Evolutionary conservation across 352 stramenopile genomes (phyloP).

Genomic region (Phytophthora tubulina): DNA sequence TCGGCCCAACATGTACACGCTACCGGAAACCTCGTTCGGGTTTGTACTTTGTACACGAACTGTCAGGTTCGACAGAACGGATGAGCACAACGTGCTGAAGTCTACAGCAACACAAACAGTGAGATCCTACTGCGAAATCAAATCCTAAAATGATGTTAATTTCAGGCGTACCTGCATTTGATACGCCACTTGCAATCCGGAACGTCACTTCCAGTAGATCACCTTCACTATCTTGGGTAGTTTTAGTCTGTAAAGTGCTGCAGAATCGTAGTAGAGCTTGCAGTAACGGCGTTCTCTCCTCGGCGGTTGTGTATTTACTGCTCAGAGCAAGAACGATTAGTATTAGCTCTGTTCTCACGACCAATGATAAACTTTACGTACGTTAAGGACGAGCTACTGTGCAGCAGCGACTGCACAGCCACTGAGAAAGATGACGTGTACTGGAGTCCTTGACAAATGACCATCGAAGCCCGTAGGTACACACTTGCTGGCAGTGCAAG

Average conservation of each 20-base stretch:
- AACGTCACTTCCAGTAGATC: conserved; percentile 79
- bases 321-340: conserved; percentile 6
- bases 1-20: conserved; percentile 60
- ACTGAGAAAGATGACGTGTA: conserved; percentile 55
- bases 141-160: background rate
- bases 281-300: conserved; percentile 59
- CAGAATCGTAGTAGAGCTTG: conserved; percentile 42
- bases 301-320: conserved; percentile 72
- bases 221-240: conserved; percentile 38
- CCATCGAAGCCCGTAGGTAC: conserved; percentile 55
- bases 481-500: conserved; percentile 59
- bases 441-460: conserved; percentile 61
- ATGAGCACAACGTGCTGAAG: conserved; percentile 63
- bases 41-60: conserved; percentile 43
- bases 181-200: conserved; percentile 52
- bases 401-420: conserved; percentile 59
- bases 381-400: conserved; percentile 63
- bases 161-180: conserved; percentile 50
- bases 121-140: conserved; percentile 3
- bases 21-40: conserved; percentile 37
- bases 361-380: conserved; percentile 30
- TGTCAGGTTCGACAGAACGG: conserved; percentile 48
- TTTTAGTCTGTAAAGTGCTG: conserved; percentile 21
- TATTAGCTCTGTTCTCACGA: conserved; percentile 1
- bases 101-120: conserved; percentile 41